These are phyloP conservation scores for Nakaseomyces kungkrabaensis DNA, from an alignment of 1,139 yeast genomes.

Conservation along the genomic window DNA sequence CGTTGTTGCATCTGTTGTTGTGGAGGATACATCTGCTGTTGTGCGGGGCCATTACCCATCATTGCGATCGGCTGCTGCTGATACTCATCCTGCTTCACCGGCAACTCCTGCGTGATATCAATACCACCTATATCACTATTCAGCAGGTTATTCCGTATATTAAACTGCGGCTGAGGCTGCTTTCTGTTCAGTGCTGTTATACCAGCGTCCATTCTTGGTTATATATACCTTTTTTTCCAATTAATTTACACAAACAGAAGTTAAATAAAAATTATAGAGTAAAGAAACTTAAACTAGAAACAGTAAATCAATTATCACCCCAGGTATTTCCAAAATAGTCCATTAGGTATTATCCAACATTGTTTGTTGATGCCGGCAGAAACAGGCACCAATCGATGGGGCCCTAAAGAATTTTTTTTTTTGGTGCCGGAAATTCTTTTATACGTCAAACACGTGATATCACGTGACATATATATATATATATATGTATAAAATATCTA, in stretches of 20 bases:
- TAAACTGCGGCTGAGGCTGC: conserved; percentile 10
- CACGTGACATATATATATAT: background rate
- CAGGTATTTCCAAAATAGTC: no score
- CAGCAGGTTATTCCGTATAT: conserved; percentile 30
- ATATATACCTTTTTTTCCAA: no score
- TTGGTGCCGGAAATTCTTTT: no score
- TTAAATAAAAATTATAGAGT: no score
- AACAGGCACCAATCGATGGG: no score
- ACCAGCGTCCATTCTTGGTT: conserved; percentile 15
- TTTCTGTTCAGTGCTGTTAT: conserved; percentile 9
- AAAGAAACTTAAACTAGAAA: no score
- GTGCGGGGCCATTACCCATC: conserved; percentile 5
- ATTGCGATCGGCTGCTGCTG: conserved; percentile 4
- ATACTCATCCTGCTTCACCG: conserved; percentile 15
- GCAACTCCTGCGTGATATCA: conserved; percentile 34
- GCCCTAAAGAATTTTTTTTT: no score
- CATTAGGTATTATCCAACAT: no score
- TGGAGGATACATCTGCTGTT: conserved; percentile 6
- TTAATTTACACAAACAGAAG: no score
- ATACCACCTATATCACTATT: conserved; percentile 34
- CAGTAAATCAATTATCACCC: no score
- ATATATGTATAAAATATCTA: background rate
- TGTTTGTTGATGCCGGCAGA: no score
- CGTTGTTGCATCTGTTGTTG: conserved; percentile 9
- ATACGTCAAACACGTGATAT: no score